Percentiles rank a stretch among this genome's conserved stretches.
Evolutionary conservation across 352 stramenopile genomes (phyloP).

Genomic region (Globisporangium spinosum): DNA sequence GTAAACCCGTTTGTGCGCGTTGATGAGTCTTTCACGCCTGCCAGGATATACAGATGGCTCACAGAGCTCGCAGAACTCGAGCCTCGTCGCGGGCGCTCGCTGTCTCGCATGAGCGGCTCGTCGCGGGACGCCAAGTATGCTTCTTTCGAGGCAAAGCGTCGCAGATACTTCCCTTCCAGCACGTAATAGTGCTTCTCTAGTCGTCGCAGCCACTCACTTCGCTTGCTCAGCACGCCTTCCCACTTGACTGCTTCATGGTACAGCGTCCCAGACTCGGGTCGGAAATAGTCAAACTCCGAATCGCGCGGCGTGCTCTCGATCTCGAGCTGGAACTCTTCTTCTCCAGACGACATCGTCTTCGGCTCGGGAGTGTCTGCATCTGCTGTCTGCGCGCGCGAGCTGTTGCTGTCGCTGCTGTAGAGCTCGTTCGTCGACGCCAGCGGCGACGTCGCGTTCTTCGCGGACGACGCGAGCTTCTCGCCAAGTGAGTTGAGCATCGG

Average conservation of each 20-base stretch:
- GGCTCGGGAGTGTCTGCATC: background rate
- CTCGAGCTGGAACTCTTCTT: constrained; percentile 10
- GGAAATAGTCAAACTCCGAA: constrained; percentile 36
- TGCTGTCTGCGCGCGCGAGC: background rate
- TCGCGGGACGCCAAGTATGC: constrained; percentile 76
- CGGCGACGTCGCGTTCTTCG: constrained; percentile 21
- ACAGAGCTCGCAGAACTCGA: constrained; percentile 42
- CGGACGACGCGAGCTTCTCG: constrained; percentile 52
- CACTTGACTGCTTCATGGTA: constrained; percentile 84
- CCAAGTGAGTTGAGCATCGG: constrained; percentile 60
- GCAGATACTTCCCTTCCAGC: constrained; percentile 79
- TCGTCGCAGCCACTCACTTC: constrained; percentile 79
- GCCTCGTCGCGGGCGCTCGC: constrained; percentile 35
- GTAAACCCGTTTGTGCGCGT: constrained; percentile 78
- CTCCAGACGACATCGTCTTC: background rate
- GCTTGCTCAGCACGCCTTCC: constrained; percentile 76
- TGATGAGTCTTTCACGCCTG: constrained; percentile 82
- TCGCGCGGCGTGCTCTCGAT: constrained; percentile 16
- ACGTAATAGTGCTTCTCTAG: constrained; percentile 87
- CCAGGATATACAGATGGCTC: constrained; percentile 76
- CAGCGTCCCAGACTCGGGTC: constrained; percentile 55
- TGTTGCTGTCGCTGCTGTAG: constrained; percentile 10
- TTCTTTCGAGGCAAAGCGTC: constrained; percentile 81
- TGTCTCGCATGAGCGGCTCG: constrained; percentile 59
- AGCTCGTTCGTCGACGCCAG: constrained; percentile 20